Conservation (phyloP, 148 eudicot species). For the Bassia scoparia region DNA sequence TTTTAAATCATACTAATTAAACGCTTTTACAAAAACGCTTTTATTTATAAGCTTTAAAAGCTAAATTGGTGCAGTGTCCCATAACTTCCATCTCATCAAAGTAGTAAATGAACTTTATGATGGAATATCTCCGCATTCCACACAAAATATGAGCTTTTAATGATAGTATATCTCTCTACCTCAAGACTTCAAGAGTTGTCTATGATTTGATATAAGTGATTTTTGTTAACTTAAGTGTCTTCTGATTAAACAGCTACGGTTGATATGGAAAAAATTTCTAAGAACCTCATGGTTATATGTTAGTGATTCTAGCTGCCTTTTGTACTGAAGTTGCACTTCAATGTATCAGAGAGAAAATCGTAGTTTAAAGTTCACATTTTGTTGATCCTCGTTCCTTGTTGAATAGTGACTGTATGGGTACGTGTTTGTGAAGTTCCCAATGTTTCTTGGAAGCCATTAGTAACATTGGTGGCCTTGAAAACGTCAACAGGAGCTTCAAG, state of each 20-base stretch:
- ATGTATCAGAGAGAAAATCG: conserved; percentile 86
- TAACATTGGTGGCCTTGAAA: no score
- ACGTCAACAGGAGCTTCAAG: conserved; percentile 75
- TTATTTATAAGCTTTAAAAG: no score
- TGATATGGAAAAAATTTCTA: conserved; percentile 61
- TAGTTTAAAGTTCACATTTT: conserved; percentile 78
- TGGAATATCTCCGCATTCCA: conserved; percentile 71
- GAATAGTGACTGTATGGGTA: conserved; percentile 72
- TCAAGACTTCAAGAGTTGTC: background rate
- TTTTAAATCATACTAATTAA: no score
- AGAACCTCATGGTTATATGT: conserved; percentile 76
- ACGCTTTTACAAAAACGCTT: no score
- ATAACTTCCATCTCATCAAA: no score
- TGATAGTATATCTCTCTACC: conserved; percentile 56
- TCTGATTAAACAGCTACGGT: conserved; percentile 33
- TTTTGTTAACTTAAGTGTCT: background rate
- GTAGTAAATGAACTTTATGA: no score
- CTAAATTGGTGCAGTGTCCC: no score
- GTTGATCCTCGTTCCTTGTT: conserved; percentile 64
- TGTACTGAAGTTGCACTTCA: conserved; percentile 80
- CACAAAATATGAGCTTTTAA: conserved; percentile 69
- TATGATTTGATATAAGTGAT: no score
- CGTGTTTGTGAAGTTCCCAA: no score
- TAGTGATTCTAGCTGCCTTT: conserved; percentile 71
- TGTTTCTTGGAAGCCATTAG: no score